A percentile compares a stretch with the other conserved stretches of the same genome.
These are phyloP conservation scores for Aureobasidium leucospermi DNA, from an alignment of 2,329 filamentous ascomycete species.

Conservation along the genomic window DNA sequence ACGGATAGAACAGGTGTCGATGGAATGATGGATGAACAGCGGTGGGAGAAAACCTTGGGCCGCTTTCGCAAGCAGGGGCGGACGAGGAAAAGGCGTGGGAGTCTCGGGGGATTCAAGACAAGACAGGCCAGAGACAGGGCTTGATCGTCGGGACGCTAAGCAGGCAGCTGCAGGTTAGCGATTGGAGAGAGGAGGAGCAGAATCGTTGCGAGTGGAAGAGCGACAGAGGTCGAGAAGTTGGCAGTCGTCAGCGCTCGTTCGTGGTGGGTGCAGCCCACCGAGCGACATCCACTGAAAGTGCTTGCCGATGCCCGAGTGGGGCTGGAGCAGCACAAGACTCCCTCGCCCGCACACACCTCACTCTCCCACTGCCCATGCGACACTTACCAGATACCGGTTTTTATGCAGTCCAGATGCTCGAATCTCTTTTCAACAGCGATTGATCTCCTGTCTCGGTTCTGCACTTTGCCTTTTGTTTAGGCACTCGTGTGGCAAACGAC, in stretches of 20 bases:
- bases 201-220: not conserved
- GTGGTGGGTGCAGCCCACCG: not conserved
- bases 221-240: not conserved
- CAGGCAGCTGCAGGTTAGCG: constrained; percentile 12
- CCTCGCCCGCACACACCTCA: not conserved
- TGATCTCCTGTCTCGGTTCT: not conserved
- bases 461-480: not conserved
- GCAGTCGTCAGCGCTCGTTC: not conserved
- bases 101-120: constrained; percentile 9
- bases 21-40: not conserved
- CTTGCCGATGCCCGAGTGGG: constrained; percentile 11
- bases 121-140: constrained; percentile 5
- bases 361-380: not conserved
- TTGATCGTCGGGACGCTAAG: not conserved
- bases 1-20: not conserved
- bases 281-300: not conserved
- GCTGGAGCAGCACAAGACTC: constrained; percentile 1
- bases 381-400: constrained; percentile 4
- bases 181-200: constrained; percentile 14
- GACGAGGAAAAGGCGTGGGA: constrained; percentile 10
- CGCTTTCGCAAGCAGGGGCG: not conserved
- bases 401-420: not conserved
- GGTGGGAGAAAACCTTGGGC: not conserved
- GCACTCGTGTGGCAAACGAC: not conserved
- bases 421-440: not conserved